Evolutionary conservation across 2,329 filamentous ascomycete species (phyloP).

Genomic region (Cladobotryum mycophilum): DNA sequence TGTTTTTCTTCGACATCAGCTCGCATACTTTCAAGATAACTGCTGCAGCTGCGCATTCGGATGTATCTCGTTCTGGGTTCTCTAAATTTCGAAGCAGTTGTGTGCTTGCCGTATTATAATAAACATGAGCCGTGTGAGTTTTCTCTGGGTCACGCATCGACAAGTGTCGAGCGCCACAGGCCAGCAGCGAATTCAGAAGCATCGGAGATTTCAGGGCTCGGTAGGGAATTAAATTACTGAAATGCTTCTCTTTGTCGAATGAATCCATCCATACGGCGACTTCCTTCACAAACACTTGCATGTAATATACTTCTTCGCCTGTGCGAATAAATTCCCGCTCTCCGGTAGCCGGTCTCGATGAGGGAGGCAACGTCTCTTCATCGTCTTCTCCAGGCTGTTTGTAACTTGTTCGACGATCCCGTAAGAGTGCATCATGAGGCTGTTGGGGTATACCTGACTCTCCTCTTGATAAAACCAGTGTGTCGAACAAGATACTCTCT

Average conservation of each 20-base stretch:
- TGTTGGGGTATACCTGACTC: too few relatives aligned
- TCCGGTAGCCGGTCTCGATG: background rate
- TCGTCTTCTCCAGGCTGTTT: background rate
- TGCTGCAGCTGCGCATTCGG: slow-evolving; percentile 79
- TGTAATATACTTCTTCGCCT: slow-evolving; percentile 75
- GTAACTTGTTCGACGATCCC: background rate
- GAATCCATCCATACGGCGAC: slow-evolving; percentile 93
- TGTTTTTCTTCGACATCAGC: slow-evolving; percentile 76
- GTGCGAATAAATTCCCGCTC: slow-evolving; percentile 60
- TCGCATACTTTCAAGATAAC: slow-evolving; percentile 90
- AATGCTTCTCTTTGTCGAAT: slow-evolving; percentile 79
- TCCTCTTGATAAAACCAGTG: background rate
- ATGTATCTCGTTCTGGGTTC: slow-evolving; percentile 76
- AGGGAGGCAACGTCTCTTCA: background rate
- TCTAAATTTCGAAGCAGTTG: slow-evolving; percentile 71
- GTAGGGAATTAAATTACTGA: slow-evolving; percentile 77
- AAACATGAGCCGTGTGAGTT: slow-evolving; percentile 71
- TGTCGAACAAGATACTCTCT: background rate
- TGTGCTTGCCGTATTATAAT: slow-evolving; percentile 80
- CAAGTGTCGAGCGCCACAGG: slow-evolving; percentile 80
- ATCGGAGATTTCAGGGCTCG: slow-evolving; percentile 77
- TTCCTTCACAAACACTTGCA: slow-evolving; percentile 88
- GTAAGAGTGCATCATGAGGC: too few relatives aligned
- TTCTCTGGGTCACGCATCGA: slow-evolving; percentile 65
- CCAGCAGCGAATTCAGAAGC: slow-evolving; percentile 81